phyloP scores from a whole-genome alignment of 805 yeast genomes.

The Kodamaea laetipori region DNA sequence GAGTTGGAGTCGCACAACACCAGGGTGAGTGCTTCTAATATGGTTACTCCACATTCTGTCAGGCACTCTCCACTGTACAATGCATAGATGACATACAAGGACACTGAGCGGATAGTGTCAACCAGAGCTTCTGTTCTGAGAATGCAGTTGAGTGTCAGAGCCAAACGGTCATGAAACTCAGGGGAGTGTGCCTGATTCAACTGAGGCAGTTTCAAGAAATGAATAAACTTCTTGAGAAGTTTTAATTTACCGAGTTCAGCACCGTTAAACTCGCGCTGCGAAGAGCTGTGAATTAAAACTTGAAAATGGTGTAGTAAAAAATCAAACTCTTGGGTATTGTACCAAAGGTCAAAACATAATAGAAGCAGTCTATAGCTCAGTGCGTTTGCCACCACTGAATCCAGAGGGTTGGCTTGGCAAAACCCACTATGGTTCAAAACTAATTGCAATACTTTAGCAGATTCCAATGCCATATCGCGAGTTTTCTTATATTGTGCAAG shows the following conservation, averaged over 20 bases:
- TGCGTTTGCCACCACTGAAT: conserved; percentile 59
- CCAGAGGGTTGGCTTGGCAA: conserved; percentile 44
- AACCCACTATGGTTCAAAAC: conserved; percentile 59
- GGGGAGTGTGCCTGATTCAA: conserved; percentile 11
- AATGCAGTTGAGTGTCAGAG: conserved; percentile 24
- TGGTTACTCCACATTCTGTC: conserved; percentile 27
- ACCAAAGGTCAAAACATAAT: conserved; percentile 63
- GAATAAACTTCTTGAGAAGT: conserved; percentile 48
- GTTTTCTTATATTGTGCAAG: conserved; percentile 46
- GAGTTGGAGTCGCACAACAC: conserved; percentile 44
- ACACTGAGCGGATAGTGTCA: conserved; percentile 54
- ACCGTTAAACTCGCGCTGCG: conserved; percentile 51
- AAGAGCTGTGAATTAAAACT: conserved; percentile 33
- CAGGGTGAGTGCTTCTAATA: conserved; percentile 34
- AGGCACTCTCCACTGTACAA: conserved; percentile 46
- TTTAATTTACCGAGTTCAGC: conserved; percentile 56
- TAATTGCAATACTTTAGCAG: conserved; percentile 10
- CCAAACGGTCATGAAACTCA: conserved; percentile 20
- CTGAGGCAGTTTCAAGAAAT: conserved; percentile 44
- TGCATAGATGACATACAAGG: conserved; percentile 49
- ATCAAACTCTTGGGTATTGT: conserved; percentile 58
- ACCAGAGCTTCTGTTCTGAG: conserved; percentile 48
- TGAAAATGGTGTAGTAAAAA: conserved; percentile 60
- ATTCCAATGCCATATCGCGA: conserved; percentile 14
- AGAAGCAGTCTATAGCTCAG: conserved; percentile 52